Conservation (phyloP, 1,284 basidiomycete species). For the Microbotryum scabiosae region DNA sequence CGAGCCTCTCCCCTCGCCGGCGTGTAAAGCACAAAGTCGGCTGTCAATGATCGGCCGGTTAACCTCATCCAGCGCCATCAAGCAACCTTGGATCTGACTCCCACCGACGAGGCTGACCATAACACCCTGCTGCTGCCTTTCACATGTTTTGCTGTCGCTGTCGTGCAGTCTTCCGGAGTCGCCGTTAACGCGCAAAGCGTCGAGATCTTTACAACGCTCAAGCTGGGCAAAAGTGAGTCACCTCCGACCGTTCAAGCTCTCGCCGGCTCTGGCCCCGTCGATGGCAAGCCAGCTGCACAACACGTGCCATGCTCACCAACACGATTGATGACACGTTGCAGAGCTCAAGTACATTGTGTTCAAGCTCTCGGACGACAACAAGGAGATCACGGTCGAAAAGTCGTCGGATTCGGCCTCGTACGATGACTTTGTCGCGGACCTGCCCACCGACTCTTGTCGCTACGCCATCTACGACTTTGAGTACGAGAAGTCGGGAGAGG, state of each 20-base stretch:
- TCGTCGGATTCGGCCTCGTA: conserved; percentile 50
- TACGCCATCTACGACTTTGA: conserved; percentile 93
- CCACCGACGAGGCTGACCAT: too few relatives aligned
- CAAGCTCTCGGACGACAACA: conserved; percentile 54
- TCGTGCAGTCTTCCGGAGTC: conserved; percentile 65
- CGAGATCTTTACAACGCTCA: conserved; percentile 61
- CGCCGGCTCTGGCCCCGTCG: too few relatives aligned
- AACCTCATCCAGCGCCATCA: too few relatives aligned
- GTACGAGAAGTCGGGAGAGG: conserved; percentile 65
- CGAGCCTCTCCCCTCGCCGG: too few relatives aligned
- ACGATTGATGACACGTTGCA: conserved; percentile 7
- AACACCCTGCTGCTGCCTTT: background rate
- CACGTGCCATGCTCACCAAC: background rate
- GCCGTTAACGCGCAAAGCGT: conserved; percentile 55
- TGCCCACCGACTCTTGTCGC: conserved; percentile 69
- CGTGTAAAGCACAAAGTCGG: too few relatives aligned
- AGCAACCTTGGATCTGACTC: too few relatives aligned
- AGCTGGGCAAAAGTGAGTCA: conserved; percentile 59
- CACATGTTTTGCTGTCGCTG: background rate
- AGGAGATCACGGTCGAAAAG: conserved; percentile 69
- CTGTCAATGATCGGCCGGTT: too few relatives aligned
- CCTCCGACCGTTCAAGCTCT: background rate
- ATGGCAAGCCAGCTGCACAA: background rate
- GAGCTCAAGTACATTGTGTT: conserved; percentile 79
- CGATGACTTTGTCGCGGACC: conserved; percentile 64